Percentiles rank a stretch among this genome's conserved stretches.
These are phyloP conservation scores for Talaromyces sp. DNA, from an alignment of 2,329 filamentous ascomycete genomes.

Conservation along the genomic window DNA sequence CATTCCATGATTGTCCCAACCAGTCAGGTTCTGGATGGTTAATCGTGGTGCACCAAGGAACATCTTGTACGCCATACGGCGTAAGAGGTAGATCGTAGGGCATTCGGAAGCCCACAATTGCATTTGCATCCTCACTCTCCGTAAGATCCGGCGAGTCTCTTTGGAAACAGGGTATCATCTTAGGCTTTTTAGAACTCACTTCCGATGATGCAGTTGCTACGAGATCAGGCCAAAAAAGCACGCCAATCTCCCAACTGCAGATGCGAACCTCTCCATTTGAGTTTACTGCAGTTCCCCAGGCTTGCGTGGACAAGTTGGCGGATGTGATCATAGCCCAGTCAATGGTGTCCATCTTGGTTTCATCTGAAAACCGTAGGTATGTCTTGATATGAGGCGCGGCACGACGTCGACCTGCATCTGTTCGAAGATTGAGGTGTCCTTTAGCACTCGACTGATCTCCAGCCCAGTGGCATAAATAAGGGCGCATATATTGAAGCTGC, in stretches of 20 bases:
- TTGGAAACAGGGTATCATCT: conserved; percentile 68
- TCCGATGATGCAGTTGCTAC: conserved; percentile 31
- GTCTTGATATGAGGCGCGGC: conserved; percentile 90
- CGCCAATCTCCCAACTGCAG: conserved; percentile 78
- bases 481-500: conserved; percentile 69
- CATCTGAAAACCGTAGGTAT: conserved; percentile 63
- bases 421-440: conserved; percentile 7
- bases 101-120: conserved; percentile 66
- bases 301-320: conserved; percentile 88
- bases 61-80: conserved; percentile 59
- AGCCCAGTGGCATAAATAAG: conserved; percentile 72
- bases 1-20: conserved; percentile 44
- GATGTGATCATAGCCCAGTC: conserved; percentile 86
- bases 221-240: conserved; percentile 65
- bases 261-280: conserved; percentile 62
- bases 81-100: conserved; percentile 78
- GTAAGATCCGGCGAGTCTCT: conserved; percentile 47
- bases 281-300: conserved; percentile 69
- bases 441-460: conserved; percentile 46
- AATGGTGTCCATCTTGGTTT: conserved; percentile 45
- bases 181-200: conserved; percentile 21
- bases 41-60: conserved; percentile 72
- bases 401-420: conserved; percentile 59
- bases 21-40: conserved; percentile 61
- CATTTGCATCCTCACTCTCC: background rate